Evolutionary conservation across 1,139 yeast genomes (phyloP), one percentile per base, ranked within the genome.

Genomic region (Hyphopichia buzzinii): DNA sequence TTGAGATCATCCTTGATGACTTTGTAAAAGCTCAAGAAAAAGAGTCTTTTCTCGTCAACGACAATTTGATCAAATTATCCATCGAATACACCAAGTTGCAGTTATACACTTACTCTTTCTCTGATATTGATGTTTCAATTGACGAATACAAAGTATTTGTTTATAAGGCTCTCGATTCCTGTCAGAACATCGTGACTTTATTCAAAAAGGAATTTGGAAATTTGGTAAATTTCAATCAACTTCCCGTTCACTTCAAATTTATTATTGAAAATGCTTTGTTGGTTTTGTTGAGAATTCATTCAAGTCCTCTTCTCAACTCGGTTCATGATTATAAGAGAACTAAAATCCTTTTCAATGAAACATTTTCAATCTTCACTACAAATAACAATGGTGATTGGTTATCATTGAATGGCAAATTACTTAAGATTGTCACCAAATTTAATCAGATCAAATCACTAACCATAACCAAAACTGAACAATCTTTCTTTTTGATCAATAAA

Each of bases 191-290:
- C 22, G 50, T 64, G 23, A 50, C 51, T 14, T 39, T 59, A 21
- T 57, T 56, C 31, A 46, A 50, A 23, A 32, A 34, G 15, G 59
- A 59, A 25, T 59, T 65, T 39, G 42, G 43, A 4, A 48, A 49
- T 33, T 4, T 30, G 4, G 37, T 43, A 13, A 55, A 53, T 42
- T 58, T 59, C 38, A 57, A 57, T 38, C 71, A 60, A 43, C 46
- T 70, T 13, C 75, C 76, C 2, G 54, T 71, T 21, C 73, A 68
- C 46, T 68, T 59, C 46, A 63, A 62, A 36, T 67, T 69, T 41
- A 62, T 70, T 8, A 45, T 70, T 22, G 74, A 69, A 37, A 53
- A 65, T 38, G 59, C 62, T 2, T 42, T 61, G 1, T 51, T 68
- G 35, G 43, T 63, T 6, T 46, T 70, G 48, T 43, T 67, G 37